These are phyloP conservation scores for Erythrobasidium yunnanense DNA, from an alignment of 768 basidiomycete genomes.

Conservation along the genomic window DNA sequence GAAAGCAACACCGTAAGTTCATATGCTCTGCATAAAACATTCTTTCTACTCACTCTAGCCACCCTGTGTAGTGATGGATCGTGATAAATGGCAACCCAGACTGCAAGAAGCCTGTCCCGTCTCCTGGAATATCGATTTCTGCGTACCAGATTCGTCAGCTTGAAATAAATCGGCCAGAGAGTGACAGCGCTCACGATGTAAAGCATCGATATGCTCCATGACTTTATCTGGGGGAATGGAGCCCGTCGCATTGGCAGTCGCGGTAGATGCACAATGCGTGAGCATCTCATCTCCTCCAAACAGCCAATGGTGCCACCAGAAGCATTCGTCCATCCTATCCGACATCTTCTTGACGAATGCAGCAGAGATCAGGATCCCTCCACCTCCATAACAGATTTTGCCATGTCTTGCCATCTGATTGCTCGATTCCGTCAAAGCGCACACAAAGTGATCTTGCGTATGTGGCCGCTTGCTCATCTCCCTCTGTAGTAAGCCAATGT, in stretches of 20 bases:
- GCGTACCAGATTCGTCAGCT: neutral
- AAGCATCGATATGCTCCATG: slow-evolving; percentile 8
- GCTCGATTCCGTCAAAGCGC: slow-evolving; percentile 30
- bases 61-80: slow-evolving; percentile 31
- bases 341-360: slow-evolving; percentile 22
- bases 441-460: slow-evolving; percentile 21
- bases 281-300: slow-evolving; percentile 37
- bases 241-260: slow-evolving; percentile 19
- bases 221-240: slow-evolving; percentile 23
- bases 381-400: slow-evolving; percentile 34
- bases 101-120: slow-evolving; percentile 34
- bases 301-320: slow-evolving; percentile 23
- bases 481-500: slow-evolving; percentile 25
- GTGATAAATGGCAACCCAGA: slow-evolving; percentile 31
- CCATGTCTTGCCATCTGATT: slow-evolving; percentile 30
- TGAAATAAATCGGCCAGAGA: neutral
- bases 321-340: slow-evolving; percentile 27
- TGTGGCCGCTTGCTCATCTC: slow-evolving; percentile 30
- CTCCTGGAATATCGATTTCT: slow-evolving; percentile 37
- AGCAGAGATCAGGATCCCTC: slow-evolving; percentile 27
- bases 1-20: neutral
- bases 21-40: neutral
- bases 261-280: slow-evolving; percentile 32
- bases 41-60: slow-evolving; percentile 2
- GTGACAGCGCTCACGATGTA: slow-evolving; percentile 34